Evolutionary conservation across 106 monocot genomes (phyloP), one percentile per base, ranked within the genome.

Genomic region (Allium cepa): DNA sequence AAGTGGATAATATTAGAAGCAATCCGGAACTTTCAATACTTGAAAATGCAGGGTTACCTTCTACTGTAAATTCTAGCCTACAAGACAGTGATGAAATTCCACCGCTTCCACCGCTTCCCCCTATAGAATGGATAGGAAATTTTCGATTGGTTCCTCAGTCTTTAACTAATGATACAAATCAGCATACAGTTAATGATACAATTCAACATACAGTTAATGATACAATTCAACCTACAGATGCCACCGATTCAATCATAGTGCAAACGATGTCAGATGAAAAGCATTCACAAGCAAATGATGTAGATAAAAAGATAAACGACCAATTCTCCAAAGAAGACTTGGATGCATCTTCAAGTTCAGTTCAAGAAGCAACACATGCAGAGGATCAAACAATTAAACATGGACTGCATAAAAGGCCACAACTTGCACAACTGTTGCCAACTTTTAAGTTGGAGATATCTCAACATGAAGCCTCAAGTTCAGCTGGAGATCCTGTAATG

Each of bases 91-190:
- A 80, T 60, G 87, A 88, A 68, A 68, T 77, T 50, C 88, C 88
- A 62, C 97, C 94, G 53, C 83, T 84, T 68, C 96, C 89, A 16
- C 88, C 92, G 45, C 85, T 92, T 66, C 96, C 88, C 26, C 97
- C 97, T 27, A 59, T 97, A 51, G 69, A 84, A 50, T 97, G 97
- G 97, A 97, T 77, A 52, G 92, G 89, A 77, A 97, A 87, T 66
- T 69, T 75, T 71, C 74, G 47, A n/a, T 57, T 61, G 15, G 73
- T 79, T 11, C 69, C 79, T 69, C 36, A 70, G 50, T 17, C 64
- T 15, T 9, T 79, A 70, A 46, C 46, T 57, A 67, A 50, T 48
- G 71, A 67, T 64, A 26, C 55, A 53, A 50, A 18, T 69, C 28
- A 52, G 60, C 57, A 56, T 59, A 36, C 26, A 13, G 11, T 48